These are phyloP conservation scores for Auricularia heimuer DNA, from an alignment of 768 basidiomycete genomes.

Conservation along the genomic window DNA sequence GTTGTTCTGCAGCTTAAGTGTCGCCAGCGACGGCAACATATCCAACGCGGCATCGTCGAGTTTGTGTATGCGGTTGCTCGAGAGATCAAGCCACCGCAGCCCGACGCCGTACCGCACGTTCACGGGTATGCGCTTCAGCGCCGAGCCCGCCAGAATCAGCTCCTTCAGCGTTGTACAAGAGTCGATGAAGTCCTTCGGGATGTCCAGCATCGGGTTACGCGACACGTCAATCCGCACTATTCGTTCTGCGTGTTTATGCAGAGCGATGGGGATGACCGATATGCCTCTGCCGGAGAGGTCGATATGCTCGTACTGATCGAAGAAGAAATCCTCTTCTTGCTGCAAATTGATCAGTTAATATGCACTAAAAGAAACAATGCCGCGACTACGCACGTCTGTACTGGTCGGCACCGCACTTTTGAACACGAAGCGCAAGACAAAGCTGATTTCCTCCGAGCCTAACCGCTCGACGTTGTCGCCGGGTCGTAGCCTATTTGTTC, in stretches of 20 bases:
- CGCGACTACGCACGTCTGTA: constrained; percentile 29
- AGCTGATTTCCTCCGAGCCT: constrained; percentile 68
- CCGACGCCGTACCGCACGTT: constrained; percentile 66
- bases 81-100: constrained; percentile 75
- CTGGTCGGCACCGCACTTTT: constrained; percentile 64
- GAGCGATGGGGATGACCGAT: constrained; percentile 77
- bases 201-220: constrained; percentile 90
- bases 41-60: constrained; percentile 81
- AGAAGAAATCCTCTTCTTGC: constrained; percentile 64
- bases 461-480: constrained; percentile 72
- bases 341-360: not conserved
- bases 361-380: constrained; percentile 17
- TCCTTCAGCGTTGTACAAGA: constrained; percentile 75
- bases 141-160: constrained; percentile 81
- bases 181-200: constrained; percentile 94
- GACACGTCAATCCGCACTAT: constrained; percentile 84
- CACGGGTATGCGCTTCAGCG: constrained; percentile 86
- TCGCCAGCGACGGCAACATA: constrained; percentile 56
- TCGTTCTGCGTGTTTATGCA: constrained; percentile 75
- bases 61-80: constrained; percentile 83
- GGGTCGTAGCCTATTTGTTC: constrained; percentile 82
- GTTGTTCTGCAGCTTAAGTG: constrained; percentile 81
- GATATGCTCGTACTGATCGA: constrained; percentile 65
- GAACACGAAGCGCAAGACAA: constrained; percentile 84
- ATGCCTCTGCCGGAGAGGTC: constrained; percentile 76